Evolutionary conservation across 208 protist species (phyloP), one percentile per base, ranked within the genome.

Genomic region (Crithidia sp.): DNA sequence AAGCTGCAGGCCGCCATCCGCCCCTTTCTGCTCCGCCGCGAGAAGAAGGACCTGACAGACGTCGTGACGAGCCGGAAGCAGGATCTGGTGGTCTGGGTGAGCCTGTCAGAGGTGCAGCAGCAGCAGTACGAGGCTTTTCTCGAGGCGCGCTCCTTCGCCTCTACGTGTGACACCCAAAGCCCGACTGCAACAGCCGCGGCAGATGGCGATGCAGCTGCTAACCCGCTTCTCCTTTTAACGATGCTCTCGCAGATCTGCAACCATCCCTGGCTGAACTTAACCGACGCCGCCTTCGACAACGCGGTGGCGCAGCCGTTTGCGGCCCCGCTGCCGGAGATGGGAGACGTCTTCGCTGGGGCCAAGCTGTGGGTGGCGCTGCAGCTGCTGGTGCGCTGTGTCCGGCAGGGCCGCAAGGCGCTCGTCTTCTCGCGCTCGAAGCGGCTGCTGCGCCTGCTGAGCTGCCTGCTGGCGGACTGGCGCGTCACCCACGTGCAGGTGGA

Each of bases 361-460:
- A 96, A 96, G 81, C 61, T 96, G 67, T 50, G 64, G 55, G 83
- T 91, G 9, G 80, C 87, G 7, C 56, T 96, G 44, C 74, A 74
- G 52, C 73, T 96, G 19, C 47, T 94, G 19, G 41, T 74, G 9
- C 74, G 76, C 12, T 79, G 79, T 60, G 74, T 89, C 44, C 63
- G 59, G 2, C 74, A 87, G 60, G 39, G 50, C 41, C 89, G 84
- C 70, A 93, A 93, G 77, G 68, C 67, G 45, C 84, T 94, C 57
- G 81, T 96, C 49, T 96, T 96, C 65, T 91, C 86, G 4, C 87
- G 87, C 47, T 94, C 89, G 43, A 93, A 89, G 65, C 81, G 84
- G 41, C 74, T 92, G 12, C 83, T 96, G 52, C 67, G 79, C 57
- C 63, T 96, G 49, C 66, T 96, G 47, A 57, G 75, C 3, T 59